These are phyloP conservation scores for Candida peoriensis DNA, from an alignment of 805 yeast genomes.

Conservation along the genomic window DNA sequence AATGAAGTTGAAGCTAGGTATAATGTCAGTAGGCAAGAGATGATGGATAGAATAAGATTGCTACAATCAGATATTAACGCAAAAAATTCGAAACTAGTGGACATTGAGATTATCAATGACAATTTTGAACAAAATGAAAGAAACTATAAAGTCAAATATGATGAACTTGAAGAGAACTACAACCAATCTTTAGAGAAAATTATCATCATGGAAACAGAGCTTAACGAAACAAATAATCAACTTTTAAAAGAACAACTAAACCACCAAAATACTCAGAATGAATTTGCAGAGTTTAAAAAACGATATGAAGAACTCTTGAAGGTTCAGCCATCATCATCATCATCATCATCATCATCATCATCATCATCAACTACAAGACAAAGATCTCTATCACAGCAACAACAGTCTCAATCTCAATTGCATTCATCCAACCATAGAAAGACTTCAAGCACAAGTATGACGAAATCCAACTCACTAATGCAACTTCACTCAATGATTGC, in stretches of 20 bases:
- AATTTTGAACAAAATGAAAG: constrained; percentile 38
- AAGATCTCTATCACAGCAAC: neutral
- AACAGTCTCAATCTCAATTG: constrained; percentile 1
- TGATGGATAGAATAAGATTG: constrained; percentile 16
- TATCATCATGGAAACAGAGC: constrained; percentile 35
- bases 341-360: neutral
- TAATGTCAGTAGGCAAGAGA: constrained; percentile 16
- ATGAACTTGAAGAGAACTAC: constrained; percentile 31
- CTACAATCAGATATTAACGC: constrained; percentile 27
- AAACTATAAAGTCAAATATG: constrained; percentile 27
- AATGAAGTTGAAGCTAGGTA: constrained; percentile 25
- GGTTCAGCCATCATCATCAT: neutral
- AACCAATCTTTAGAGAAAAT: constrained; percentile 31
- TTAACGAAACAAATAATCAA: constrained; percentile 25
- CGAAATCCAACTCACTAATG: constrained; percentile 25
- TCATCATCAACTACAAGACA: neutral
- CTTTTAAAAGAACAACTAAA: constrained; percentile 21
- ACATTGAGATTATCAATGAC: constrained; percentile 39
- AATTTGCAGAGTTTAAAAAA: constrained; percentile 15
- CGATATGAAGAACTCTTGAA: constrained; percentile 7
- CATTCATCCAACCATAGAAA: constrained; percentile 12
- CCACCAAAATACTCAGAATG: constrained; percentile 25
- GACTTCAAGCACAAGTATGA: too few relatives aligned
- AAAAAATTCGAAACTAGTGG: constrained; percentile 29
- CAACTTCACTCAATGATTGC: constrained; percentile 27